Conservation (phyloP, 2,329 filamentous ascomycete genomes). For the Trichocomaceae sp. region DNA sequence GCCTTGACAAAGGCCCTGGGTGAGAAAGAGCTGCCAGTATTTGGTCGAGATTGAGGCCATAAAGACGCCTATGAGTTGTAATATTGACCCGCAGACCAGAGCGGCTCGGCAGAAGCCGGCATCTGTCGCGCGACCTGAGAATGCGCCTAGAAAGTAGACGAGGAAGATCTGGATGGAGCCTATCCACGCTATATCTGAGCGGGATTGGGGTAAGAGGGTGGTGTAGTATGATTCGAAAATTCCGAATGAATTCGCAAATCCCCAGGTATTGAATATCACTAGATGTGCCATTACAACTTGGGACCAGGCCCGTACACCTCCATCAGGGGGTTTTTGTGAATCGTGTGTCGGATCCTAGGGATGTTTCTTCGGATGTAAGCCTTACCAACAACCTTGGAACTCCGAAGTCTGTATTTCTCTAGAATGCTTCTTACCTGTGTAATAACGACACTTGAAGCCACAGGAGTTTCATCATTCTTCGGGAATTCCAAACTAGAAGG, state of each 20-base stretch:
- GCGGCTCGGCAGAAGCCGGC: constrained; percentile 13
- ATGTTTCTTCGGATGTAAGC: too few species aligned
- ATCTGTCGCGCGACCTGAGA: constrained; percentile 8
- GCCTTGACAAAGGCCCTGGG: constrained; percentile 39
- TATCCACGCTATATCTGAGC: constrained; percentile 28
- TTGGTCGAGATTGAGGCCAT: constrained; percentile 1
- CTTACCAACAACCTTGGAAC: too few species aligned
- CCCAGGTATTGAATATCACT: constrained; percentile 10
- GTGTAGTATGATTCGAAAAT: constrained; percentile 36
- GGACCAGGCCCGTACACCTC: constrained; percentile 6
- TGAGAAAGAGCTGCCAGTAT: constrained; percentile 43
- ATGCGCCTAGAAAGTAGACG: constrained; percentile 5
- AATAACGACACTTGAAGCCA: too few species aligned
- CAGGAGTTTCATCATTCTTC: too few species aligned
- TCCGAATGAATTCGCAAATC: constrained; percentile 16
- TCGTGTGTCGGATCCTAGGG: too few species aligned
- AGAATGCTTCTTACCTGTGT: too few species aligned
- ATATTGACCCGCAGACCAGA: constrained; percentile 20
- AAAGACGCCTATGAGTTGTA: constrained; percentile 4
- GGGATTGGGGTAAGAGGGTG: constrained; percentile 34
- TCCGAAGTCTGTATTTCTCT: too few species aligned
- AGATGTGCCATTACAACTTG: constrained; percentile 5
- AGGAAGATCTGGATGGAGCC: constrained; percentile 9
- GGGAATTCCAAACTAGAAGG: too few species aligned
- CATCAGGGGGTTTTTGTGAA: too few species aligned